Base-by-base conservation (phyloP, 1,139 yeast species). In the Yamadazyma epiphylla region DNA sequence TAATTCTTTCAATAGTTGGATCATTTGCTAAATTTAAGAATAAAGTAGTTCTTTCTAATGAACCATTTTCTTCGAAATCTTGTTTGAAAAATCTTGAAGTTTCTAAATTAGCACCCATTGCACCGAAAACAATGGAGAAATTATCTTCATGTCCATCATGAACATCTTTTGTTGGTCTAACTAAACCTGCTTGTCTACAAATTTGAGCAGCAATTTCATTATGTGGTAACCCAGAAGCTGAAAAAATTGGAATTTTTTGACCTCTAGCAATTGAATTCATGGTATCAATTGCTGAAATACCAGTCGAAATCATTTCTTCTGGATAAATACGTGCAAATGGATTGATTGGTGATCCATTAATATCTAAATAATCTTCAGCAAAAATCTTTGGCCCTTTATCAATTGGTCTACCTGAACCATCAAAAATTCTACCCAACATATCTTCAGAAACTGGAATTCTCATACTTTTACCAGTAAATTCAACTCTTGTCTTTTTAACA, bases 181-280 rank as follows among this genome's bases (percentile, higher is more conserved):
- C 98, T 57, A 91, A 77, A 50, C 97, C 96, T 27, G 99, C 98
- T 70, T 91, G 99, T 70, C 99, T 88, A 76, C 97, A 91, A 62
- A 91, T 91, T 67, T 91, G 99, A 27, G 99, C 98, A 40, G 99
- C 99, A 66, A 91, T 89, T 66, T 94, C 98, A 58, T 91, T 94
- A 67, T 91, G 99, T 36, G 99, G 99, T 58, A 91, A 78, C 71
- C 99, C 99, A 35, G 97, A 88, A 26, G 98, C 98, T 33, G 96
- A 87, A 70, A 91, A 91, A 60, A 91, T 91, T 31, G 98, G 98
- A 57, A 91, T 91, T 70, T 94, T 94, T 70, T 91, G 99, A 48
- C 99, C 99, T 77, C 99, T 86, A 40, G 99, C 99, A 74, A 91
- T 91, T 25, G 98, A 89, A 66, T 91, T 94, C 98, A 94, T 91